Percentiles rank a stretch among this genome's conserved stretches.
Conservation (phyloP, 1,284 basidiomycete species). For the Moesziomyces parantarcticus region DNA sequence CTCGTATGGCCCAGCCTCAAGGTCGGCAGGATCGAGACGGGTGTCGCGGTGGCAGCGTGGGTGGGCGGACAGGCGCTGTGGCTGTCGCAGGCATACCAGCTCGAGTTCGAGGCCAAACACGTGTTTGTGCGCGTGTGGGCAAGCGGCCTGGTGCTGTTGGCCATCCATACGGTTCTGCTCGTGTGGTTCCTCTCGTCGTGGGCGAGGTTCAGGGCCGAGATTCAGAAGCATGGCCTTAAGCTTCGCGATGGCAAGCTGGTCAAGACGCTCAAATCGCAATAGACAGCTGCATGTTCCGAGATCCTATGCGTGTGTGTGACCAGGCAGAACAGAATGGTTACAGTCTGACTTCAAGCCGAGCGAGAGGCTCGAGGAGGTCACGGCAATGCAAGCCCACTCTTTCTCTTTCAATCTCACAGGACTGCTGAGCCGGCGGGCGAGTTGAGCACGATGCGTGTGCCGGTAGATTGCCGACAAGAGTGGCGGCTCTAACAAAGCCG, state of each 20-base stretch:
- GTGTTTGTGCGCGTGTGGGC: constrained; percentile 59
- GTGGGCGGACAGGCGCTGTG: constrained; percentile 71
- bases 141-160: constrained; percentile 50
- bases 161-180: constrained; percentile 43
- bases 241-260: constrained; percentile 5
- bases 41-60: constrained; percentile 75
- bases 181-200: constrained; percentile 54
- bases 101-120: constrained; percentile 62
- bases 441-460: background rate
- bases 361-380: too few species aligned
- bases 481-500: background rate
- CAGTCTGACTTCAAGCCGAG: too few species aligned
- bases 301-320: background rate
- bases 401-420: background rate
- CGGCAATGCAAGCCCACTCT: too few species aligned
- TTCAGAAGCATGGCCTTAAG: constrained; percentile 31
- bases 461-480: background rate
- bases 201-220: constrained; percentile 29
- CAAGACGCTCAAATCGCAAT: constrained; percentile 38
- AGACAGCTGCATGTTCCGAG: background rate
- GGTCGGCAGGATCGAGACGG: constrained; percentile 17
- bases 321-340: too few species aligned
- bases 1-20: constrained; percentile 78
- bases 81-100: constrained; percentile 62
- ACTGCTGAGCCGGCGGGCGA: background rate